Base-by-base conservation (phyloP, 2,329 filamentous ascomycete species). In the Epichloe baconii region DNA sequence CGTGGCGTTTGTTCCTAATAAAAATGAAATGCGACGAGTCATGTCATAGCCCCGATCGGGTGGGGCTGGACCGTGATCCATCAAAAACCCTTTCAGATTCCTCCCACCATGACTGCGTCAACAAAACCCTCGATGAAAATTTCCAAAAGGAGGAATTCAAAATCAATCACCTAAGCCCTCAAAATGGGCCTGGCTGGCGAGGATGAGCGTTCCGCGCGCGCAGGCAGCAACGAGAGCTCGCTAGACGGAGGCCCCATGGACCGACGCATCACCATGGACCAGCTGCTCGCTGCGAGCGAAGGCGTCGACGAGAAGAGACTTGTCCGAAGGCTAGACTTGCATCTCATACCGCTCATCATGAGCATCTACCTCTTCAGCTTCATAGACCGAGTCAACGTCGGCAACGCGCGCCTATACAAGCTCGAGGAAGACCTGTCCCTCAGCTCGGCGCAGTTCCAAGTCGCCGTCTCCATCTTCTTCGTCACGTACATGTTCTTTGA, bases 361-460 rank as follows among this genome's bases (percentile, higher is more conserved):
- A 64, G 78, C 6, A 66, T 86, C 15, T 91, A 91, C 62, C 72
- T 89, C 14, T 80, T 89, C 57, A 85, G 81, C 57, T 90, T 89
- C 62, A 68, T 90, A 8, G 86, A 88, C 62, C 73, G 74, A 65
- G 82, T 86, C 49, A 88, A 88, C 61, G 88, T 88, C 52, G 82
- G 83, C 49, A 87, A 86, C 66, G 83, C 83, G 14, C 73, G 78
- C 3, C 70, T 86, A 2, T 86, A 85, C 59, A 74, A 75, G 1
- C 64, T 88, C 19, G 80, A 86, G 59, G 64, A 76, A 52, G 82
- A 86, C 55, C 70, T 87, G 8, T 66, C 71, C 23, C 70, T 88
- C 56, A 66, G 68, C 23, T 72, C 77, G 3, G 73, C 74, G 43
- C 82, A 88, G 61, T 90, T 85, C 62, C 84, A 90, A 61, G 74